Evolutionary conservation across 1,284 basidiomycete species (phyloP).

Genomic region (Vanrija humicola): DNA sequence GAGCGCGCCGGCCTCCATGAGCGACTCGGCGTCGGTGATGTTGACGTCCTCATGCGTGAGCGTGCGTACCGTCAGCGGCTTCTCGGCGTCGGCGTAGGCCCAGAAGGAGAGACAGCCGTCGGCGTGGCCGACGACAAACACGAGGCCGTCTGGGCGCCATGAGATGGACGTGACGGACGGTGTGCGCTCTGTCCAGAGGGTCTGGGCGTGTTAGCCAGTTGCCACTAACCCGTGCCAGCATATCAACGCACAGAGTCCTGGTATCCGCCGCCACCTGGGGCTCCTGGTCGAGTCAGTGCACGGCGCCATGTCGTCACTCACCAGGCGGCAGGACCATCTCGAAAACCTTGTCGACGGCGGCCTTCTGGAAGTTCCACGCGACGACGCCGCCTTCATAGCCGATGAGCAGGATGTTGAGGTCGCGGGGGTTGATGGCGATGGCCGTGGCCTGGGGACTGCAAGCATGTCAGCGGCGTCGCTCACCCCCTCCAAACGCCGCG

Average conservation of each 20-base stretch:
- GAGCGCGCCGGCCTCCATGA: slow-evolving; percentile 47
- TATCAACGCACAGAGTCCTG: slow-evolving; percentile 31
- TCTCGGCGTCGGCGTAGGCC: slow-evolving; percentile 74
- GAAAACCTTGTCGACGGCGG: slow-evolving; percentile 61
- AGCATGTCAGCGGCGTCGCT: neutral
- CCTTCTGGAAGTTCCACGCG: slow-evolving; percentile 66
- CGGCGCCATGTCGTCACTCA: no score
- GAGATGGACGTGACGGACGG: slow-evolving; percentile 68
- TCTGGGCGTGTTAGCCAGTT: slow-evolving; percentile 46
- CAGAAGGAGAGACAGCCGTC: slow-evolving; percentile 87
- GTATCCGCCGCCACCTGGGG: slow-evolving; percentile 72
- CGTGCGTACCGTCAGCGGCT: slow-evolving; percentile 74
- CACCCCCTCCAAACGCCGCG: neutral
- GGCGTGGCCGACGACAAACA: slow-evolving; percentile 58
- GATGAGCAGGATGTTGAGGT: slow-evolving; percentile 74
- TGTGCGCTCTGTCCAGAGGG: slow-evolving; percentile 65
- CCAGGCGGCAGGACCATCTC: slow-evolving; percentile 68
- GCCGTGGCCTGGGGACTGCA: slow-evolving; percentile 47
- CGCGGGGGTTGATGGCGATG: slow-evolving; percentile 68
- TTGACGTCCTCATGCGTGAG: slow-evolving; percentile 55
- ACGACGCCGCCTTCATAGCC: slow-evolving; percentile 77
- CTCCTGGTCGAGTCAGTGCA: slow-evolving; percentile 26
- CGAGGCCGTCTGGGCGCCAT: slow-evolving; percentile 58
- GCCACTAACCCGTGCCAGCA: neutral
- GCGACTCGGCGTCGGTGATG: slow-evolving; percentile 47